Conservation (phyloP, 805 yeast species). For the Ogataea trehaloabstinens region DNA sequence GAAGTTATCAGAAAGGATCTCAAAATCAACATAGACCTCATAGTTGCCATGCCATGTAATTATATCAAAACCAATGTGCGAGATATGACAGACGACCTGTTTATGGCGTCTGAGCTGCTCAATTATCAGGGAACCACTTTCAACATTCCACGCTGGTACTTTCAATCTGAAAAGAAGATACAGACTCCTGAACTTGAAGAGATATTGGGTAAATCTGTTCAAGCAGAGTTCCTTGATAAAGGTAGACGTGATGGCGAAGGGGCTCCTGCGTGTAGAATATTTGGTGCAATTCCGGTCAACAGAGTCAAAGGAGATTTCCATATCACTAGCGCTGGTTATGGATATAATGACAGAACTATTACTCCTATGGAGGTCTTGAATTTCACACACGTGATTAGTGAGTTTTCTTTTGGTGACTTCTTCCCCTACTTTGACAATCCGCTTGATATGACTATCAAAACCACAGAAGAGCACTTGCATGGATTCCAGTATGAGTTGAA, state of each 20-base stretch:
- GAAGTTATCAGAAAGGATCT: slow-evolving; percentile 53
- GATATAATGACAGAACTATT: slow-evolving; percentile 50
- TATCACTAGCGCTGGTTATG: slow-evolving; percentile 74
- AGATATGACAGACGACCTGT: slow-evolving; percentile 75
- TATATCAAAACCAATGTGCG: slow-evolving; percentile 69
- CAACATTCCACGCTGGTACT: slow-evolving; percentile 47
- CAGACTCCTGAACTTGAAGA: slow-evolving; percentile 63
- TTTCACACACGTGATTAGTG: slow-evolving; percentile 81
- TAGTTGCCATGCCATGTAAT: slow-evolving; percentile 83
- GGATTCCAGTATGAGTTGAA: slow-evolving; percentile 65
- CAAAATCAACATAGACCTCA: slow-evolving; percentile 72
- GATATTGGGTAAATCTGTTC: slow-evolving; percentile 60
- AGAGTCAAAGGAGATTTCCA: slow-evolving; percentile 84
- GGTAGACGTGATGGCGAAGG: slow-evolving; percentile 47
- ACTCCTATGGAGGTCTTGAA: slow-evolving; percentile 55
- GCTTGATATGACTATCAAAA: slow-evolving; percentile 71
- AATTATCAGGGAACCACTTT: slow-evolving; percentile 65
- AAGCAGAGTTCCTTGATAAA: slow-evolving; percentile 55
- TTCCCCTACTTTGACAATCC: slow-evolving; percentile 86
- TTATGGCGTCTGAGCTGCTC: slow-evolving; percentile 73
- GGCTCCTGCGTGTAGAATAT: slow-evolving; percentile 81
- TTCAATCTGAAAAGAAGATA: slow-evolving; percentile 45
- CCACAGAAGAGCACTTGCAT: slow-evolving; percentile 46
- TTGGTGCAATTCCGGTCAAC: slow-evolving; percentile 79
- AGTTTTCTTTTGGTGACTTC: slow-evolving; percentile 87